phyloP scores from a whole-genome alignment of 2,329 filamentous ascomycete genomes.

The Cercospora citrullina region DNA sequence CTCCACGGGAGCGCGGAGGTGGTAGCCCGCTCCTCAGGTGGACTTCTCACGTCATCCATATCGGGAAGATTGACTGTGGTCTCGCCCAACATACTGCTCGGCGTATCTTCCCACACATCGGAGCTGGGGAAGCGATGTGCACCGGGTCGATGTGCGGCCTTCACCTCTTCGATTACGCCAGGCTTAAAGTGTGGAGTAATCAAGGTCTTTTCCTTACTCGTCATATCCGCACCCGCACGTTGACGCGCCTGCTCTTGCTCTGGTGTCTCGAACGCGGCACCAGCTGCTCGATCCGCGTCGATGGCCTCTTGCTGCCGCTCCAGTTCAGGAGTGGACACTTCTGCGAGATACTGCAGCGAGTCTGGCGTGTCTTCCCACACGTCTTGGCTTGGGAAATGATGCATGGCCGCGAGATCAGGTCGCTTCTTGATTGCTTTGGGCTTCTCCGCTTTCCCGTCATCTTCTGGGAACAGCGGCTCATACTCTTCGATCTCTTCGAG shows the following conservation, averaged over 20 bases:
- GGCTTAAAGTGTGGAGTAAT: conserved; percentile 56
- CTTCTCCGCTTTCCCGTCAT: conserved; percentile 59
- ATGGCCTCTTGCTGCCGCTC: conserved; percentile 42
- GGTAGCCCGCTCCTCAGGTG: conserved; percentile 31
- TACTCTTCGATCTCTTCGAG: conserved; percentile 91
- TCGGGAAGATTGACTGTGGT: conserved; percentile 61
- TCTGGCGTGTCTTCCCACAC: conserved; percentile 96
- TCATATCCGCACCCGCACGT: conserved; percentile 39
- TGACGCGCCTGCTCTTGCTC: conserved; percentile 54
- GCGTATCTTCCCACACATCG: conserved; percentile 93
- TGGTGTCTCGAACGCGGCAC: conserved; percentile 46
- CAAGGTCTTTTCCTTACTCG: conserved; percentile 54
- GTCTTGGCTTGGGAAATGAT: conserved; percentile 88
- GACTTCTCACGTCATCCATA: conserved; percentile 36
- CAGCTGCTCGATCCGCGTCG: conserved; percentile 33
- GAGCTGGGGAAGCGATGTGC: conserved; percentile 79
- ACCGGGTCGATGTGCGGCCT: conserved; percentile 56
- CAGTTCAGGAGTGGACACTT: conserved; percentile 73
- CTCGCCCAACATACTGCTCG: conserved; percentile 77
- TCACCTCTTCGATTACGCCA: conserved; percentile 53
- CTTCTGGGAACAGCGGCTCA: conserved; percentile 83
- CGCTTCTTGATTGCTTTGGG: conserved; percentile 58
- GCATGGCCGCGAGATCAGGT: conserved; percentile 47
- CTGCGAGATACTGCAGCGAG: conserved; percentile 73
- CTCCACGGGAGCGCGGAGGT: conserved; percentile 18